phyloP scores from a whole-genome alignment of 768 basidiomycete genomes.

The Lentinula sp. region DNA sequence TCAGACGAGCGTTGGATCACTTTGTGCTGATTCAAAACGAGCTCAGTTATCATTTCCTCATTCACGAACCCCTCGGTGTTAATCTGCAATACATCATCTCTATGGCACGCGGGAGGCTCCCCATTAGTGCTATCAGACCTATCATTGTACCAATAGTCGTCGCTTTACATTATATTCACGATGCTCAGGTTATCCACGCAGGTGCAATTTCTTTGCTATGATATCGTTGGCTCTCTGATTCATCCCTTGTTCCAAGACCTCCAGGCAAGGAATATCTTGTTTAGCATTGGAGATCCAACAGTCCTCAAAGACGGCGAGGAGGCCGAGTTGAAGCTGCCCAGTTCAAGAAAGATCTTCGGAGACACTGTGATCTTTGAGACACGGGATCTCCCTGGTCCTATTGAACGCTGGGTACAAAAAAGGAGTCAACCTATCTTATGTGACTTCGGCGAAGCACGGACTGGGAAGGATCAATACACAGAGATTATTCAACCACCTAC shows the following conservation, averaged over 20 bases:
- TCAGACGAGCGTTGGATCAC: background rate
- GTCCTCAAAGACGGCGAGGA: background rate
- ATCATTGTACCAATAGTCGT: background rate
- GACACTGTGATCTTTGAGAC: background rate
- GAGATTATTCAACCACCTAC: slow-evolving; percentile 16
- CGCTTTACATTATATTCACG: no score
- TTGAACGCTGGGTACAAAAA: background rate
- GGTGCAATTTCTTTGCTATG: no score
- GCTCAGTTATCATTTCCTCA: background rate
- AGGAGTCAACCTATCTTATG: slow-evolving; percentile 12
- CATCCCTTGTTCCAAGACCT: no score
- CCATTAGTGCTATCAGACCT: background rate
- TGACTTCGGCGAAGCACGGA: slow-evolving; percentile 18
- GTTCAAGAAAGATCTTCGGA: background rate
- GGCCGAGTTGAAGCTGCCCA: background rate
- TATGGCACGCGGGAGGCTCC: background rate
- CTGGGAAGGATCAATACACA: slow-evolving; percentile 3
- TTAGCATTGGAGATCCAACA: background rate
- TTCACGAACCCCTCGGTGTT: background rate
- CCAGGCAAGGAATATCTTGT: background rate
- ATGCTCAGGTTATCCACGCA: no score
- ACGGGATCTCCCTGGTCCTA: background rate
- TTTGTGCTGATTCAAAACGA: background rate
- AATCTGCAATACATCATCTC: no score
- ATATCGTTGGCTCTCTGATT: no score